phyloP scores from a whole-genome alignment of 257 asterid species.

The Agastache rugosa region DNA sequence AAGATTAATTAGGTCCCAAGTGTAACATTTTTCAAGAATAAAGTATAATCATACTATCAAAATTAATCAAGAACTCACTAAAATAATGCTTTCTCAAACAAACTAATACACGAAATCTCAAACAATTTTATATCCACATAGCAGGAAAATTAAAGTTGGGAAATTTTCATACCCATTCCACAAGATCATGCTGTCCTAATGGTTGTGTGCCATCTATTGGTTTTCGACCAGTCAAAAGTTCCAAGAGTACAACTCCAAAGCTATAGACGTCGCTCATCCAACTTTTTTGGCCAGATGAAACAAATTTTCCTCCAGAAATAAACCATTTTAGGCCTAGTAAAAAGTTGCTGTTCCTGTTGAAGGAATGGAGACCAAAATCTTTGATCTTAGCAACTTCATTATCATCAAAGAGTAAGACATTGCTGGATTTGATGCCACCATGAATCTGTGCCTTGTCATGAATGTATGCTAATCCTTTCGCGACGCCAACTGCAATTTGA shows the following conservation, averaged over 20 bases:
- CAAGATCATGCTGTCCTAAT: conserved; percentile 37
- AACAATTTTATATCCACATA: too few relatives aligned
- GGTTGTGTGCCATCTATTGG: conserved; percentile 37
- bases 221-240: conserved; percentile 41
- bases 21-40: too few relatives aligned
- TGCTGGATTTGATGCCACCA: conserved; percentile 30
- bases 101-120: too few relatives aligned
- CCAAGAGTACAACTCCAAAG: conserved; percentile 42
- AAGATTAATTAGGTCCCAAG: too few relatives aligned
- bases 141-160: too few relatives aligned
- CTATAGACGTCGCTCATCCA: conserved; percentile 41
- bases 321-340: conserved; percentile 10
- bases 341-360: neutral
- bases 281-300: neutral
- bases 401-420: conserved; percentile 36
- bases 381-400: conserved; percentile 59
- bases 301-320: neutral
- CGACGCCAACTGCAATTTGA: conserved; percentile 36
- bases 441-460: conserved; percentile 36
- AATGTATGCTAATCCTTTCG: conserved; percentile 30
- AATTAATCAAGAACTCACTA: too few relatives aligned
- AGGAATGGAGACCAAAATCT: conserved; percentile 40
- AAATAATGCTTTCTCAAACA: too few relatives aligned
- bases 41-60: too few relatives aligned
- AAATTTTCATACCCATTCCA: conserved; percentile 40